Evolutionary conservation across 202 grass and related monocot genomes (phyloP).

Genomic region (Setaria italica): DNA sequence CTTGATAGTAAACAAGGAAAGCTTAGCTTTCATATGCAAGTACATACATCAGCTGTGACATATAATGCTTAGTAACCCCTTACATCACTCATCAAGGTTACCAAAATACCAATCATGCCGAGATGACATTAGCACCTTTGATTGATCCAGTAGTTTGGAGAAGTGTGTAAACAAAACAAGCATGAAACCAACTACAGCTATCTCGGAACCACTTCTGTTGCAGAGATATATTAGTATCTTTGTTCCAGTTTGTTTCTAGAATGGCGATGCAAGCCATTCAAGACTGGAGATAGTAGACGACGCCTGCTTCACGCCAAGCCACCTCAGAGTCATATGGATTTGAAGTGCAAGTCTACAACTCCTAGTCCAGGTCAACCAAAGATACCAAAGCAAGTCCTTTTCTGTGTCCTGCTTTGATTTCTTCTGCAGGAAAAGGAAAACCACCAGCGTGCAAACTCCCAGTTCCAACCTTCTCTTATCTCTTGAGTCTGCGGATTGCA

Average conservation of each 20-base stretch:
- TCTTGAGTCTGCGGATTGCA: no score
- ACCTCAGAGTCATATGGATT: neutral
- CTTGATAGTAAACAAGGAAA: neutral
- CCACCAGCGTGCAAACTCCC: neutral
- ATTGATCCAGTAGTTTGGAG: neutral
- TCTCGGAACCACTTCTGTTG: neutral
- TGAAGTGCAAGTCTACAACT: neutral
- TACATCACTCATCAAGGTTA: neutral
- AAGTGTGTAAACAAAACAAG: neutral
- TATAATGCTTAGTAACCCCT: neutral
- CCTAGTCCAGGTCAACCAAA: conserved; percentile 29
- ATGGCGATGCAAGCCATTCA: neutral
- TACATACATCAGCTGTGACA: neutral
- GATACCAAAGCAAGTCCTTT: conserved; percentile 11
- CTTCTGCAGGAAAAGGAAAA: conserved; percentile 6
- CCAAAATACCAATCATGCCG: neutral
- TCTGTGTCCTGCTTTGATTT: conserved; percentile 9
- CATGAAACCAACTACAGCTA: neutral
- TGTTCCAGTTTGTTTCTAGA: neutral
- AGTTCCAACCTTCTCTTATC: neutral
- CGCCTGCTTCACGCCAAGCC: neutral
- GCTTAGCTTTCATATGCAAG: neutral
- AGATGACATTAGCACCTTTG: neutral
- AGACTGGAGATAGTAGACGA: neutral
- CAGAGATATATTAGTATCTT: neutral